Conservation (phyloP, 139 green algal genomes). For the Chlorella sp. region DNA sequence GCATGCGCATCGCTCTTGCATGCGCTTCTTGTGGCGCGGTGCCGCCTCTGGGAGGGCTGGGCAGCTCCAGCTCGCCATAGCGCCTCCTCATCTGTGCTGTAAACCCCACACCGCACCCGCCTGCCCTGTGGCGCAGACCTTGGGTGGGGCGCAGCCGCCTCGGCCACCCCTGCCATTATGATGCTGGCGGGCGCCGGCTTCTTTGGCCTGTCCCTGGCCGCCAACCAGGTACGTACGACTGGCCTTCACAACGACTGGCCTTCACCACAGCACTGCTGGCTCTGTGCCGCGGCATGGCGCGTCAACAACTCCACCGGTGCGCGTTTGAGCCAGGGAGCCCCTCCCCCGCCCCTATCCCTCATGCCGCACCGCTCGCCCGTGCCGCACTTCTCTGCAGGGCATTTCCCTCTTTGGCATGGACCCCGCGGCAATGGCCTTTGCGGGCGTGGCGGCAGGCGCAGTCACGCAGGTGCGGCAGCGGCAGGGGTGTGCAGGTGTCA, state of each 20-base stretch:
- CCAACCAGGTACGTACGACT: constrained; percentile 13
- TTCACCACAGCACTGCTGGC: too few relatives aligned
- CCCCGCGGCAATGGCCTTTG: constrained; percentile 51
- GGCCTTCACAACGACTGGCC: too few relatives aligned
- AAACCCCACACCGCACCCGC: not conserved
- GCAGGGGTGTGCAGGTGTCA: not conserved
- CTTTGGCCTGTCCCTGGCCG: constrained; percentile 66
- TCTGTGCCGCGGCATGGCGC: too few relatives aligned
- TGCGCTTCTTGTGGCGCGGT: too few relatives aligned
- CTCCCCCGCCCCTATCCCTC: too few relatives aligned
- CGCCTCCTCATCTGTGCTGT: not conserved
- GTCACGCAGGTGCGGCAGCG: constrained; percentile 65
- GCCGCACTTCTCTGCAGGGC: too few relatives aligned
- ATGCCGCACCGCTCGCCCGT: too few relatives aligned
- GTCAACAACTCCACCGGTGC: too few relatives aligned
- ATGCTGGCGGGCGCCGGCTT: constrained; percentile 66
- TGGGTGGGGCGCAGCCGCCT: constrained; percentile 73
- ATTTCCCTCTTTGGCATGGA: constrained; percentile 31
- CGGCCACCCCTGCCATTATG: constrained; percentile 73
- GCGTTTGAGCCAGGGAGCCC: too few relatives aligned
- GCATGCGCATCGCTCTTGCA: too few relatives aligned
- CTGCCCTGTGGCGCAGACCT: constrained; percentile 23
- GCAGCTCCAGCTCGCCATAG: too few relatives aligned
- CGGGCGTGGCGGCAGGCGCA: constrained; percentile 65
- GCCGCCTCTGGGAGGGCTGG: too few relatives aligned